Evolutionary conservation across 2,329 filamentous ascomycete species (phyloP).

Genomic region (Helotiales sp.): DNA sequence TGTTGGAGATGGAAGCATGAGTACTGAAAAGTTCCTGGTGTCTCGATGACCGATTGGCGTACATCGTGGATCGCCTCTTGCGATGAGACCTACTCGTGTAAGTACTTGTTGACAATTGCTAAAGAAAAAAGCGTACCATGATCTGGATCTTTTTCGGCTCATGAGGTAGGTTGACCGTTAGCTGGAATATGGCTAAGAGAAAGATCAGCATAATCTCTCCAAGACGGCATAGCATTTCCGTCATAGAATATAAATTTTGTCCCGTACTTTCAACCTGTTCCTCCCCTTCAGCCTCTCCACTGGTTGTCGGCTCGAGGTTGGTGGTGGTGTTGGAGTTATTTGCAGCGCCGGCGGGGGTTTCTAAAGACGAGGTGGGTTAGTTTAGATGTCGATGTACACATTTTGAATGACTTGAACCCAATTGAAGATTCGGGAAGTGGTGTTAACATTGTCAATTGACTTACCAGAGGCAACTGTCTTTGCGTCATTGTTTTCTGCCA

Average conservation of each 20-base stretch:
- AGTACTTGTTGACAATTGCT: constrained; percentile 30
- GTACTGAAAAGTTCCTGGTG: constrained; percentile 92
- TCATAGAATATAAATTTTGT: constrained; percentile 1
- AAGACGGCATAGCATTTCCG: neutral
- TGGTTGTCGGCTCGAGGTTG: constrained; percentile 30
- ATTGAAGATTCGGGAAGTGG: neutral
- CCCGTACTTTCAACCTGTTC: constrained; percentile 41
- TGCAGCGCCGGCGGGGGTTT: constrained; percentile 26
- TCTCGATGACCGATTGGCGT: constrained; percentile 93
- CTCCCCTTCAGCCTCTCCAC: constrained; percentile 38
- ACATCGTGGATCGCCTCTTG: constrained; percentile 98
- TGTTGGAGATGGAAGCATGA: constrained; percentile 98
- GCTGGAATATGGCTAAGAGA: constrained; percentile 56
- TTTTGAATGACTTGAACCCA: neutral
- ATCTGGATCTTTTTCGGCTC: constrained; percentile 80
- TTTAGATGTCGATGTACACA: neutral
- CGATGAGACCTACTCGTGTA: constrained; percentile 70
- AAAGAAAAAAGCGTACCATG: constrained; percentile 65
- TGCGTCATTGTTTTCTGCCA: constrained; percentile 42
- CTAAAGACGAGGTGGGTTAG: constrained; percentile 25
- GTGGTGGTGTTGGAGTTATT: constrained; percentile 30
- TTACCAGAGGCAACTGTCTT: constrained; percentile 38
- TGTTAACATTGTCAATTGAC: constrained; percentile 15
- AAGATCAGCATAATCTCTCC: constrained; percentile 29
- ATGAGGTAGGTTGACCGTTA: constrained; percentile 83